phyloP scores from a whole-genome alignment of 352 stramenopile genomes.

The Globisporangium sylvaticum region DNA sequence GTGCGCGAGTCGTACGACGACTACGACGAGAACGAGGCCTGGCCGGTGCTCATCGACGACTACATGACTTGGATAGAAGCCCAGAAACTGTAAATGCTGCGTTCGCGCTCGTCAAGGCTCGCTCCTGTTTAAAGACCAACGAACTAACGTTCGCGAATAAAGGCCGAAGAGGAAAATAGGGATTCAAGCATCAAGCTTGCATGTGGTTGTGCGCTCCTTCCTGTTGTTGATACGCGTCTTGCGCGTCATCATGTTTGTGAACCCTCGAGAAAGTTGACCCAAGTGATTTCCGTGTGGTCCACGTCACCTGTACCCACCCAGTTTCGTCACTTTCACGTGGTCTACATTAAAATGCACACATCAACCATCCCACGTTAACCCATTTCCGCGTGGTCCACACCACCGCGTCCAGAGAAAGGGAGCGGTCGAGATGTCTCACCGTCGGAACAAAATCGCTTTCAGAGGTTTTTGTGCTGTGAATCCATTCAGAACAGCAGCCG shows the following conservation, averaged over 20 bases:
- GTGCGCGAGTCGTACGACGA: slow-evolving; percentile 72
- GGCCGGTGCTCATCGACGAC: slow-evolving; percentile 88
- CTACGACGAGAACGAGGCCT: slow-evolving; percentile 89
- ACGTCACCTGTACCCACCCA: not conserved
- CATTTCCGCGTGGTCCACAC: not conserved
- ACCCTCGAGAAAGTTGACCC: too few species aligned
- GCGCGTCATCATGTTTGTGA: too few species aligned
- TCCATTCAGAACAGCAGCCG: slow-evolving; percentile 3
- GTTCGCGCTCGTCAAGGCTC: not conserved
- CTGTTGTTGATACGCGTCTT: too few species aligned
- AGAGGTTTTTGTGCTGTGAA: not conserved
- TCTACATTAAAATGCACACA: not conserved
- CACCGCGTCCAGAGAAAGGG: not conserved
- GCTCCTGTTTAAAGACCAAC: too few species aligned
- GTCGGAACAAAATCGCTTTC: not conserved
- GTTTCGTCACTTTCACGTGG: not conserved
- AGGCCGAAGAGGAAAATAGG: too few species aligned
- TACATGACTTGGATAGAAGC: slow-evolving; percentile 84
- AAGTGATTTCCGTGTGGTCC: not conserved
- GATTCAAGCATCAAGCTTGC: too few species aligned
- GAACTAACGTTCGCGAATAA: too few species aligned
- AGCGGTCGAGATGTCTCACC: not conserved
- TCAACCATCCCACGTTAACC: too few species aligned
- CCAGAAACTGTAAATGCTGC: slow-evolving; percentile 36
- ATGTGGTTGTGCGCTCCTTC: too few species aligned